Percentiles rank a stretch among this genome's conserved stretches.
Conservation (phyloP, 805 yeast species). For the Saccharomycopsis oosterbeekiorum region DNA sequence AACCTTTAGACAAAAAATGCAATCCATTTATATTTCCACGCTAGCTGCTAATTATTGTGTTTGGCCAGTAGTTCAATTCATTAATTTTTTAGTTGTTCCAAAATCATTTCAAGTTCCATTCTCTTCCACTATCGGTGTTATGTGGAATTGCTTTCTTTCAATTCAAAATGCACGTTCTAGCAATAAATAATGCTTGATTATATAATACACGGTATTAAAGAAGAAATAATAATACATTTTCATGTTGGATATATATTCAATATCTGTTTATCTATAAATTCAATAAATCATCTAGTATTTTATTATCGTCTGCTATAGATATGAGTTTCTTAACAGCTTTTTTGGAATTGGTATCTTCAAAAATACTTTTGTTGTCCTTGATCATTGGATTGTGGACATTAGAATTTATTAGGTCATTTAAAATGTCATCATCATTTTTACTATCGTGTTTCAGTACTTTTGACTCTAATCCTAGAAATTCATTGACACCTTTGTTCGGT, state of each 20-base stretch:
- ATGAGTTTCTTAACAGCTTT: not conserved
- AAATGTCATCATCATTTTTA: slow-evolving; percentile 18
- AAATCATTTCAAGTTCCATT: slow-evolving; percentile 80
- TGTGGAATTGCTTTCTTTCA: slow-evolving; percentile 91
- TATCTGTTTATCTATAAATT: slow-evolving; percentile 3
- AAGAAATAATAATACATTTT: not conserved
- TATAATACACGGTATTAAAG: no score
- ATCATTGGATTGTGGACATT: not conserved
- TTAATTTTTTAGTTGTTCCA: slow-evolving; percentile 64
- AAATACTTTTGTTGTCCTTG: not conserved
- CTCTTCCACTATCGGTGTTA: slow-evolving; percentile 73
- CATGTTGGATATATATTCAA: no score
- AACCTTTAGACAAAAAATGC: slow-evolving; percentile 55
- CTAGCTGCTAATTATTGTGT: slow-evolving; percentile 57
- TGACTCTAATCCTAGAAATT: not conserved
- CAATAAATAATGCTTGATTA: not conserved
- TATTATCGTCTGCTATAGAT: slow-evolving; percentile 3
- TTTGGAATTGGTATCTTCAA: not conserved
- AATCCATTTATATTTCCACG: slow-evolving; percentile 57
- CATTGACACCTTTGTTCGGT: not conserved
- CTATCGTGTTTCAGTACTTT: slow-evolving; percentile 11
- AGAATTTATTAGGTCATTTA: not conserved
- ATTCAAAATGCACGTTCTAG: slow-evolving; percentile 52
- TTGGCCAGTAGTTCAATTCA: slow-evolving; percentile 79
- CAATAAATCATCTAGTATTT: slow-evolving; percentile 21